phyloP scores from a whole-genome alignment of 2,329 filamentous ascomycete species.

The Penicillium sp. region DNA sequence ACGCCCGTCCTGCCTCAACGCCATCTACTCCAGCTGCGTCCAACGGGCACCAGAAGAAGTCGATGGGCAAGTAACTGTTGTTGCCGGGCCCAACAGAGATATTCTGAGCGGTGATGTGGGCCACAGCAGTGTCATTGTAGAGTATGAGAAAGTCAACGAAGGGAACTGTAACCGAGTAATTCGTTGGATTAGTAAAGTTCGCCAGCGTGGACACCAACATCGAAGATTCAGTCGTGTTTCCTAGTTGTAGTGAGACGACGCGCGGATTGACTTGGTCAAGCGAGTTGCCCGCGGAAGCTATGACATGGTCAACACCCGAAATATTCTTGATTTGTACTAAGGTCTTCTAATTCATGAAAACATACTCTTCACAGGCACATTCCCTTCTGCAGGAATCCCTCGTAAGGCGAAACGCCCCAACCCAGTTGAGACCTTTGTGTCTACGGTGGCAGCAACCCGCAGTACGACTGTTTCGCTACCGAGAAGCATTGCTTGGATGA shows the following conservation, averaged over 20 bases:
- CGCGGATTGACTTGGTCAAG: slow-evolving; percentile 57
- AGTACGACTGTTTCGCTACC: slow-evolving; percentile 67
- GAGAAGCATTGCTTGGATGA: slow-evolving; percentile 79
- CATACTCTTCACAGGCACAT: slow-evolving; percentile 92
- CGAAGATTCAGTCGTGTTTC: slow-evolving; percentile 68
- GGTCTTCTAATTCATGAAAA: slow-evolving; percentile 35
- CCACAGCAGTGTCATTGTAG: slow-evolving; percentile 70
- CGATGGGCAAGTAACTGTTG: slow-evolving; percentile 67
- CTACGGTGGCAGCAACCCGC: slow-evolving; percentile 73
- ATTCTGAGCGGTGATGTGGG: slow-evolving; percentile 67
- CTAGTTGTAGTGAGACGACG: slow-evolving; percentile 67
- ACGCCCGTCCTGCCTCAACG: slow-evolving; percentile 61
- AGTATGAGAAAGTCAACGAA: slow-evolving; percentile 73
- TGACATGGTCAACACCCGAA: slow-evolving; percentile 23
- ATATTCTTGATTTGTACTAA: slow-evolving; percentile 20
- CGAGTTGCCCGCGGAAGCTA: slow-evolving; percentile 59
- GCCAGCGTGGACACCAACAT: slow-evolving; percentile 68
- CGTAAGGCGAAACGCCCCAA: slow-evolving; percentile 78
- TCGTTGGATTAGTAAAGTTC: slow-evolving; percentile 87
- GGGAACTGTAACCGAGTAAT: slow-evolving; percentile 79
- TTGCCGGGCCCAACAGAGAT: slow-evolving; percentile 64
- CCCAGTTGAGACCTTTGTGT: slow-evolving; percentile 76
- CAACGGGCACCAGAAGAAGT: slow-evolving; percentile 71
- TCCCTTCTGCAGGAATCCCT: slow-evolving; percentile 77
- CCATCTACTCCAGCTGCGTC: slow-evolving; percentile 61